Base-by-base conservation (phyloP, 371 early-diverging fungal genomes). In the Furculomyces boomerangus region DNA sequence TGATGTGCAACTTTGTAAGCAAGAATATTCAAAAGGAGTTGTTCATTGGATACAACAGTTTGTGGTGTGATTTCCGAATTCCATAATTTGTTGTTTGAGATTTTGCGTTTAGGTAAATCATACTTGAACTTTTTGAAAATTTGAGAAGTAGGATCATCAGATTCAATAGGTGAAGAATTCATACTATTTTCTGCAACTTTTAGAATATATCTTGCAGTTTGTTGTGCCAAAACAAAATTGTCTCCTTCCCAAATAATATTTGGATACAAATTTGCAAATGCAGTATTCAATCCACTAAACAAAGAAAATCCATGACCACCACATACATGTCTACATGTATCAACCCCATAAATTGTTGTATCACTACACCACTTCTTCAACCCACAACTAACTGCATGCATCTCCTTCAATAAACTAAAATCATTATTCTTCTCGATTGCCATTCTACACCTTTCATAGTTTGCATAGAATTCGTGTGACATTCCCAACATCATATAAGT, bases 221-320 rank as follows among this genome's bases (percentile, higher is more conserved):
- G 86, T 59, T 82, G 86, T 18, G 80, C 75, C 57, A 86, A 57
- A n/a, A 86, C 71, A 50, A 75, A 81, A 64, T 84, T 84, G 56
- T 86, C 86, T 32, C 86, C 86, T 64, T 86, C 86, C 84, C 84
- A 84, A 30, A 84, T 86, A 30, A 75, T 80, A 59, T 79, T 67
- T 13, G 86, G 84, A 2, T 79, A 75, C 57, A 73, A 67, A 48
- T 64, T 73, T 37, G 74, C 75, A 63, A 76, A 82, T 61, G 79
- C 80, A 57, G 78, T 74, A 41, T 79, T 77, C 54, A 89, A 72
- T 0, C 88, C 86, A 51, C 78, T 77, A 66, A 80, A 81, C 62
- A 72, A 60, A 55, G 80, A 76, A 64, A 77, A 90, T 3, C 88
- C 89, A 51, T 88, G 88, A 29, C 91, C 91, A 55, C 91, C 91